Evolutionary conservation across 2,329 filamentous ascomycete genomes (phyloP), one percentile per base, ranked within the genome.

Genomic region (Stemphylium vesicarium): DNA sequence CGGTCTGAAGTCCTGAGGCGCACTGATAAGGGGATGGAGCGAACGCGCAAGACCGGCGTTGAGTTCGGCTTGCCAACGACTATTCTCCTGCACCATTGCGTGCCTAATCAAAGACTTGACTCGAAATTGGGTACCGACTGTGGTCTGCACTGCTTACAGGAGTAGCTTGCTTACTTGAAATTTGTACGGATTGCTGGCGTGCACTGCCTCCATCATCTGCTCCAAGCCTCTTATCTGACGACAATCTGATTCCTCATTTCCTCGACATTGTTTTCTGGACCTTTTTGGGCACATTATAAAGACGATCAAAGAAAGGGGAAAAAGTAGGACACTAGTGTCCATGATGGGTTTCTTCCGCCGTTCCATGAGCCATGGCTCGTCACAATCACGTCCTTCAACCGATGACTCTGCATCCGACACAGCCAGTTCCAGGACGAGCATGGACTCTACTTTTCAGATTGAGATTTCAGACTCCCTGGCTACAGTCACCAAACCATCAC

Each of bases 351-450:
- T 63, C 35, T 62, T 63, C 11, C 60, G 53, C 22, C 53, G 60
- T 10, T 62, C 60, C 11, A 40, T 56, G 45, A 63, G 60, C 48
- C 53, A 46, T 4, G 42, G 47, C 48, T 63, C 60, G 20, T 46
- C 56, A 26, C 59, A 50, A 26, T 55, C 51, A 18, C 51, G 48
- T 26, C 37, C 40, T 13, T 50, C 56, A 13, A 57, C 50, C 9
- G 39, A 43, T 15, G 39, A 49, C 26, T 60, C 57, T 16, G 22
- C 47, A 4, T 60, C 54, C 2, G 55, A 51, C 8, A 36, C 42
- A 4, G 31, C 46, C 5, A 59, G 57, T 31, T 53, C 60, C 22
- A 52, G 58, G 39, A 59, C 60, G n/a, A 63, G 60, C 45, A 55
- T 59, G 31, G 60, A 63, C 9, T 64, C 59, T 2, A 41, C 26